phyloP scores from a whole-genome alignment of 2,329 filamentous ascomycete genomes.

The Cadophora sp. region DNA sequence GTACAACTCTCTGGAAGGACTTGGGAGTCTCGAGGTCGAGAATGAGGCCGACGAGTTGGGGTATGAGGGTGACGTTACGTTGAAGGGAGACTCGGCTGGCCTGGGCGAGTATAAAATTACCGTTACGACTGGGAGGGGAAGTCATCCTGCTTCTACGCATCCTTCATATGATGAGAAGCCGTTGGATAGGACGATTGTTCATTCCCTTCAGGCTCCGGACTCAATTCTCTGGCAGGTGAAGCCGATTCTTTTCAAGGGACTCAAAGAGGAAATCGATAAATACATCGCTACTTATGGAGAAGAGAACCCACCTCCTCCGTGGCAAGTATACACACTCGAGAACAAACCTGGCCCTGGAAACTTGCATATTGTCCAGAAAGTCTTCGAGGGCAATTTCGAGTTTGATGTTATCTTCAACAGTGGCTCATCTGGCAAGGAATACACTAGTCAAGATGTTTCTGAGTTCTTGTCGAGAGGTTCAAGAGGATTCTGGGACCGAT shows the following conservation, averaged over 20 bases:
- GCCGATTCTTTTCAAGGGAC: conserved; percentile 66
- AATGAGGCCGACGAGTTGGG: conserved; percentile 61
- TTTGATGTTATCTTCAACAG: conserved; percentile 94
- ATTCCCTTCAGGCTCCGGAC: conserved; percentile 70
- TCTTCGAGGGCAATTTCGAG: conserved; percentile 88
- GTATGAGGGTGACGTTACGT: conserved; percentile 65
- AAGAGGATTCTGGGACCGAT: conserved; percentile 75
- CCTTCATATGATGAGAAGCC: conserved; percentile 72
- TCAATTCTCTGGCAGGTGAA: conserved; percentile 87
- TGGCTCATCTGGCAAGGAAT: conserved; percentile 64
- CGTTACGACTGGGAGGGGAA: conserved; percentile 72
- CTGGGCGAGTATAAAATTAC: conserved; percentile 83
- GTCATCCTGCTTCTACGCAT: conserved; percentile 70
- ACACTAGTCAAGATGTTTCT: conserved; percentile 69
- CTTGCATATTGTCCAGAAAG: conserved; percentile 87
- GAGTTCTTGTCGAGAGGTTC: conserved; percentile 71
- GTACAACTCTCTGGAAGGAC: conserved; percentile 81
- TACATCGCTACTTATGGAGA: conserved; percentile 64
- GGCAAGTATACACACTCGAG: conserved; percentile 81
- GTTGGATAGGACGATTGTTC: conserved; percentile 77
- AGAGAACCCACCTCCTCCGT: conserved; percentile 78
- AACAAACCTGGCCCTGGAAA: conserved; percentile 77
- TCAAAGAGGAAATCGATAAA: conserved; percentile 70
- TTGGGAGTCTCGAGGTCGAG: conserved; percentile 68
- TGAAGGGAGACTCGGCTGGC: conserved; percentile 73